Conservation (phyloP, 768 basidiomycete genomes). For the Boletellus sp. region DNA sequence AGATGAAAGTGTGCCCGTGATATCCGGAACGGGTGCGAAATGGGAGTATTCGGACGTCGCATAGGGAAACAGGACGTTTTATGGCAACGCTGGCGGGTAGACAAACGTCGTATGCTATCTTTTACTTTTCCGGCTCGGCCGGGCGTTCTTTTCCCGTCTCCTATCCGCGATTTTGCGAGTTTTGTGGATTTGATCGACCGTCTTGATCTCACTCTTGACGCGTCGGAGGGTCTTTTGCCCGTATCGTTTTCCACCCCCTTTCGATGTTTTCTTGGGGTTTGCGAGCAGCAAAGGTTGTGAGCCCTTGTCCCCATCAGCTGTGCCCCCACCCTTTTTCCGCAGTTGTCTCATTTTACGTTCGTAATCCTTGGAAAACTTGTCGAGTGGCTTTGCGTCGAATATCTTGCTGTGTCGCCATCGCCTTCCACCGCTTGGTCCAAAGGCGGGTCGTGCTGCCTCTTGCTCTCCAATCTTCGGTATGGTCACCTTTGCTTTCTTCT, state of each 20-base stretch:
- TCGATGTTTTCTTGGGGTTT: constrained; percentile 29
- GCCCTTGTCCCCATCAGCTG: constrained; percentile 23
- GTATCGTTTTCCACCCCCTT: constrained; percentile 40
- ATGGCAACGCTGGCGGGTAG: neutral
- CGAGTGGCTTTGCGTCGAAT: constrained; percentile 65
- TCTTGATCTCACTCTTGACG: constrained; percentile 83
- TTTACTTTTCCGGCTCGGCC: constrained; percentile 46
- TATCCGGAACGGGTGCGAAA: constrained; percentile 62
- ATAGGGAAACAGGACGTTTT: constrained; percentile 10
- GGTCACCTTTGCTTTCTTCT: constrained; percentile 64
- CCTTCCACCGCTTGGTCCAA: constrained; percentile 42
- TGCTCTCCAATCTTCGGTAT: constrained; percentile 82
- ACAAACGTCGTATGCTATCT: constrained; percentile 16
- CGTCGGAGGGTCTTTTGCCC: constrained; percentile 58
- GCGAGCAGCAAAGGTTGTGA: constrained; percentile 15
- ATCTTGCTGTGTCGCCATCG: constrained; percentile 74
- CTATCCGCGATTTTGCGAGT: constrained; percentile 61
- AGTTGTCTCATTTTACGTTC: constrained; percentile 66
- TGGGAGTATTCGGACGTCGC: constrained; percentile 71
- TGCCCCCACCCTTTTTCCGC: constrained; percentile 51
- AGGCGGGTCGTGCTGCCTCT: constrained; percentile 46
- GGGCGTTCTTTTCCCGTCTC: constrained; percentile 76
- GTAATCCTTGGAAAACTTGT: constrained; percentile 68
- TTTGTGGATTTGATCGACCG: constrained; percentile 83
- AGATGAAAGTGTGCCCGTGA: constrained; percentile 44